These are phyloP conservation scores for Beta vulgaris DNA, from an alignment of 148 eudicot species.

Conservation along the genomic window DNA sequence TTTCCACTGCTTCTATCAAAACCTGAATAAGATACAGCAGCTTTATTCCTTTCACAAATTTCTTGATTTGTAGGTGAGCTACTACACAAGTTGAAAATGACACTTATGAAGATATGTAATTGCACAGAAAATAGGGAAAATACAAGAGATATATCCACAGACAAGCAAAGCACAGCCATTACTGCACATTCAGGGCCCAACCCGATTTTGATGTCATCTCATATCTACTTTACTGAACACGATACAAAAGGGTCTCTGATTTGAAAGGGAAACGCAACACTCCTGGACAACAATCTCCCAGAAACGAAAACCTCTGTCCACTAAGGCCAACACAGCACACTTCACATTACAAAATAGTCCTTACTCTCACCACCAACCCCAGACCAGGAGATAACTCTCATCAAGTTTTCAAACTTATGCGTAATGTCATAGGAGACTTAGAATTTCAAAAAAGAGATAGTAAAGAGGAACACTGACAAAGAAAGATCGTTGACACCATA, in stretches of 20 bases:
- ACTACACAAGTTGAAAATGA: background rate
- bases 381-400: background rate
- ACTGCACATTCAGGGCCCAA: background rate
- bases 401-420: background rate
- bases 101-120: background rate
- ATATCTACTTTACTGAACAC: background rate
- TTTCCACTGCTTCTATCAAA: constrained; percentile 95
- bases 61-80: background rate
- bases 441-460: background rate
- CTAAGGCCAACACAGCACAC: background rate
- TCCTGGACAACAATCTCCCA: background rate
- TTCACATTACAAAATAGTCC: background rate
- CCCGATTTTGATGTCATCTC: background rate
- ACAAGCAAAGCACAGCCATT: background rate
- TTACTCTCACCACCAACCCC: background rate
- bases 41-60: background rate
- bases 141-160: background rate
- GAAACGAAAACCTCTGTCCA: too few species aligned
- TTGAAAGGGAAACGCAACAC: background rate
- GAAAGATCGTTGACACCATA: background rate
- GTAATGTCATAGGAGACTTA: background rate
- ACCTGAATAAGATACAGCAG: constrained; percentile 45
- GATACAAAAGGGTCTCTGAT: background rate
- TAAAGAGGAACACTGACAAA: background rate
- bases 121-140: background rate